A percentile compares a stretch with the other conserved stretches of the same genome.
Conservation (phyloP, 768 basidiomycete genomes). For the Podaxis sp. region DNA sequence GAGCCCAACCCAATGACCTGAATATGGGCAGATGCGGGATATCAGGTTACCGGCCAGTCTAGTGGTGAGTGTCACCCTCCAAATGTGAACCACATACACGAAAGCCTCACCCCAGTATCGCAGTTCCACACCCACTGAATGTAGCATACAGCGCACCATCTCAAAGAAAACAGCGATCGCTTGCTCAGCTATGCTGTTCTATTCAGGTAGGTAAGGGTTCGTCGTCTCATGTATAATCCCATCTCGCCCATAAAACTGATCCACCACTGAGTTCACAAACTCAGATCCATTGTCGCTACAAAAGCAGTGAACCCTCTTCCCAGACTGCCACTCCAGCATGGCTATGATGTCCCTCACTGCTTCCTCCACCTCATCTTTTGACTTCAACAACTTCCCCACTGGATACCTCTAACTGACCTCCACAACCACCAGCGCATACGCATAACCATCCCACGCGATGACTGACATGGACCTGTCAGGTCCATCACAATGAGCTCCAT, state of each 20-base stretch:
- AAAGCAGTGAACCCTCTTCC: slow-evolving; percentile 15
- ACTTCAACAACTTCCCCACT: slow-evolving; percentile 21
- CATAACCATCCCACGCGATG: slow-evolving; percentile 19
- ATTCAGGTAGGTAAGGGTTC: slow-evolving; percentile 34
- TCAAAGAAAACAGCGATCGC: slow-evolving; percentile 36
- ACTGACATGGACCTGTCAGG: slow-evolving; percentile 27
- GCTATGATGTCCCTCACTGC: slow-evolving; percentile 26
- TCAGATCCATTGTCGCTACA: slow-evolving; percentile 32
- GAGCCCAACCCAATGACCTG: slow-evolving; percentile 26
- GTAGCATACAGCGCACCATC: slow-evolving; percentile 29
- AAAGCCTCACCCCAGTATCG: slow-evolving; percentile 24
- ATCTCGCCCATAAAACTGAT: slow-evolving; percentile 19
- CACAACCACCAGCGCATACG: slow-evolving; percentile 31
- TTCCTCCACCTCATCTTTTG: slow-evolving; percentile 25
- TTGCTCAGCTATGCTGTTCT: slow-evolving; percentile 41
- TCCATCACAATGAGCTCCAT: slow-evolving; percentile 21
- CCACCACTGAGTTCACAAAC: slow-evolving; percentile 25
- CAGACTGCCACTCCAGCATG: slow-evolving; percentile 20
- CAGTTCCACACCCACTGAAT: neutral
- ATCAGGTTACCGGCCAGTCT: slow-evolving; percentile 22
- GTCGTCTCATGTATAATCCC: slow-evolving; percentile 32
- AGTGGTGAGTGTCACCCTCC: slow-evolving; percentile 23
- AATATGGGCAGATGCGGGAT: slow-evolving; percentile 33
- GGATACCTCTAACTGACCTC: slow-evolving; percentile 23
- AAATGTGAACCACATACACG: slow-evolving; percentile 21